phyloP scores from a whole-genome alignment of 2,329 filamentous ascomycete species.

The Chaetomium olivaceum region DNA sequence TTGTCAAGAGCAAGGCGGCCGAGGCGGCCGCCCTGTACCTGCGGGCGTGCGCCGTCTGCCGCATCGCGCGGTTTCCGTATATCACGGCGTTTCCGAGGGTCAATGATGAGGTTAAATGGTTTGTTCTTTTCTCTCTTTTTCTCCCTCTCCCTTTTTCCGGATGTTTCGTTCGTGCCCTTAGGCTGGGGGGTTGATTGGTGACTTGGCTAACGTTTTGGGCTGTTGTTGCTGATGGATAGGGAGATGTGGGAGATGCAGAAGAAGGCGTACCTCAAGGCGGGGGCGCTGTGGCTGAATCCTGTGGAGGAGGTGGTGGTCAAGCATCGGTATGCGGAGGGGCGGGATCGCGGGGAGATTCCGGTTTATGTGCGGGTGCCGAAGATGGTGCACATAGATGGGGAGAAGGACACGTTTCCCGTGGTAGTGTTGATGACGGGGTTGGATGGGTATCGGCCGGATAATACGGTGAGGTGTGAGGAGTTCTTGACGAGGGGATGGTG shows the following conservation, averaged over 20 bases:
- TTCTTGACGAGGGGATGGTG: slow-evolving; percentile 61
- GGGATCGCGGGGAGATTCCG: slow-evolving; percentile 59
- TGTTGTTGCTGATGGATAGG: not conserved
- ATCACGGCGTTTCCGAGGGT: slow-evolving; percentile 44
- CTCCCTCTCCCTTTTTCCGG: not conserved
- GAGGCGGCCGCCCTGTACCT: slow-evolving; percentile 64
- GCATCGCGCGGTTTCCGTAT: slow-evolving; percentile 71
- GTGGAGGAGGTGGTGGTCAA: slow-evolving; percentile 63
- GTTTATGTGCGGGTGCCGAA: slow-evolving; percentile 64
- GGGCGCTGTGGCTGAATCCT: slow-evolving; percentile 54
- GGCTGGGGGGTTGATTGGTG: too few species aligned
- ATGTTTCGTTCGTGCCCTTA: too few species aligned
- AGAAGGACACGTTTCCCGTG: slow-evolving; percentile 39
- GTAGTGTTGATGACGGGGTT: slow-evolving; percentile 62
- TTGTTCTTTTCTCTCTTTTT: not conserved
- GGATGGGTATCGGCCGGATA: slow-evolving; percentile 64
- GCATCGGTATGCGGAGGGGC: slow-evolving; percentile 51
- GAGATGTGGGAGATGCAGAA: slow-evolving; percentile 68
- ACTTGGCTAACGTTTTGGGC: not conserved
- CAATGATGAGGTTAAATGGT: slow-evolving; percentile 52
- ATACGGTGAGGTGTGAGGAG: slow-evolving; percentile 61
- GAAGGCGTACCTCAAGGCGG: slow-evolving; percentile 60
- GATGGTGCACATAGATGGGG: slow-evolving; percentile 36
- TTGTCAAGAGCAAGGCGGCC: slow-evolving; percentile 46
- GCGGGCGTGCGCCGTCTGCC: slow-evolving; percentile 71